A percentile compares a stretch with the other conserved stretches of the same genome.
Conservation (phyloP, 352 stramenopile genomes). For the Globisporangium cylindrosporum region DNA sequence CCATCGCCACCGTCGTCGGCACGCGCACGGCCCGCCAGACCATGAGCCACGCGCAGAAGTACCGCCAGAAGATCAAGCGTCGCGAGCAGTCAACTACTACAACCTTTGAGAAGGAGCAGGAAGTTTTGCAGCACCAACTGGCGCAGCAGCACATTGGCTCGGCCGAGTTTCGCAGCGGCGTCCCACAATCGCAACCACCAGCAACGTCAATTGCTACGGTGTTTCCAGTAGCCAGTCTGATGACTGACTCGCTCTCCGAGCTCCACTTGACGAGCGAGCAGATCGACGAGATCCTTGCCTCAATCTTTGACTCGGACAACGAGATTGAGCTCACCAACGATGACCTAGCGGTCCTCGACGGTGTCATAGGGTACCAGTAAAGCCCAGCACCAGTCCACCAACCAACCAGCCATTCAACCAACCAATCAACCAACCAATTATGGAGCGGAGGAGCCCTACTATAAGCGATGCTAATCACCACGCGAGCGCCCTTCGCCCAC, state of each 20-base stretch:
- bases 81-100: background rate
- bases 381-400: background rate
- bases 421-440: background rate
- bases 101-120: background rate
- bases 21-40: conserved; percentile 47
- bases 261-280: conserved; percentile 11
- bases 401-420: background rate
- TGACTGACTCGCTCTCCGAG: conserved; percentile 1
- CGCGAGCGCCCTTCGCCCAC: background rate
- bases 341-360: background rate
- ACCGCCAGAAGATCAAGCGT: conserved; percentile 48
- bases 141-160: background rate
- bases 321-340: conserved; percentile 6
- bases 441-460: background rate
- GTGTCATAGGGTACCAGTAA: background rate
- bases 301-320: conserved; percentile 3
- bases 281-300: conserved; percentile 14
- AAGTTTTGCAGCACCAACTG: background rate
- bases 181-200: background rate
- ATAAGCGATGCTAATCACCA: background rate
- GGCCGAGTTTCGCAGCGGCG: background rate
- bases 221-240: background rate
- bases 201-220: background rate
- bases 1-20: conserved; percentile 40
- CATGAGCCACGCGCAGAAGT: conserved; percentile 62